phyloP scores from a whole-genome alignment of 305 asterid species.

The Rubia balearica region DNA sequence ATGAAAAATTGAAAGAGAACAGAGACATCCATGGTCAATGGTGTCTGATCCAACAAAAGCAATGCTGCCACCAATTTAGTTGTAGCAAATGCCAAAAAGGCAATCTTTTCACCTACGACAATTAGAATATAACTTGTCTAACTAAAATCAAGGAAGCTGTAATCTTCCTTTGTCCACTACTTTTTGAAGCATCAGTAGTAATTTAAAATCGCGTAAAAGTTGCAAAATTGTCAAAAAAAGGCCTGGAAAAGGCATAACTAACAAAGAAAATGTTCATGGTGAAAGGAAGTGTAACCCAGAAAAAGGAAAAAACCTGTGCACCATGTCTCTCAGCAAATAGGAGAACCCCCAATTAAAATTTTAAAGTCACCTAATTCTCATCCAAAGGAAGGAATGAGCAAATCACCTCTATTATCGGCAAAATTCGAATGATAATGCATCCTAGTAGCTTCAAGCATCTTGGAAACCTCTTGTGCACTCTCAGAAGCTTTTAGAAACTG shows the following conservation, averaged over 20 bases:
- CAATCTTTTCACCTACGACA: neutral
- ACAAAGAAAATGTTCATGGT: neutral
- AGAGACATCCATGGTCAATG: neutral
- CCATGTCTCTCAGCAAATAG: neutral
- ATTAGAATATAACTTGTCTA: neutral
- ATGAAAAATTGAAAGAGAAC: neutral
- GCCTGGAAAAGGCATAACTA: neutral
- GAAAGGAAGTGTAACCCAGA: neutral
- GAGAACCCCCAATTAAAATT: neutral
- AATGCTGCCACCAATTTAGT: neutral
- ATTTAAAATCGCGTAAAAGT: neutral
- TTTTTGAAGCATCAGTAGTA: neutral
- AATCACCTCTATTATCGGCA: constrained; percentile 88
- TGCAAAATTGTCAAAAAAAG: constrained; percentile 3
- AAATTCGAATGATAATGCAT: constrained; percentile 93
- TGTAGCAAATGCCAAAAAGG: neutral
- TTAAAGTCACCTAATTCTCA: neutral
- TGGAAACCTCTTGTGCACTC: constrained; percentile 81
- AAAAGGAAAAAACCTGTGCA: neutral
- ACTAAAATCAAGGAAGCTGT: neutral
- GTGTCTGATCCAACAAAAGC: neutral
- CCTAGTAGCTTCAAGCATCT: constrained; percentile 91
- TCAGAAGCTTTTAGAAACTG: constrained; percentile 83
- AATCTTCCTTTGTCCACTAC: neutral
- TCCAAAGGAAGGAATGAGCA: neutral